A percentile compares a stretch with the other conserved stretches of the same genome.
These are phyloP conservation scores for Asclepias syriaca DNA, from an alignment of 257 asterid species.

Conservation along the genomic window DNA sequence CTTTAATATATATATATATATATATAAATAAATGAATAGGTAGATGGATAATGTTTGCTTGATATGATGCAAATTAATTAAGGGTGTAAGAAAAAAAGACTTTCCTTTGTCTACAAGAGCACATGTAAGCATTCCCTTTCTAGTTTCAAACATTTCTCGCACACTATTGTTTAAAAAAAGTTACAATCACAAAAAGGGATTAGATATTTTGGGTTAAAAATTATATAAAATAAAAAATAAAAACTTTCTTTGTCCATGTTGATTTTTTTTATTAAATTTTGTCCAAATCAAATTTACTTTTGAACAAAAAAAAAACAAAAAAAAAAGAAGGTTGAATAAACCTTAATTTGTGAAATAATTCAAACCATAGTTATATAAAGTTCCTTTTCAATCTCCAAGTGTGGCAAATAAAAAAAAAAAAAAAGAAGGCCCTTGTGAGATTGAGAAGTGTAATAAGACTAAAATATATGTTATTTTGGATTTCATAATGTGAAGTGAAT, in stretches of 20 bases:
- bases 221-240: neutral
- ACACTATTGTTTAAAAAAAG: neutral
- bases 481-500: neutral
- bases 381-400: neutral
- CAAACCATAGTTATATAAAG: neutral
- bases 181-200: neutral
- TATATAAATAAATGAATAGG: too few relatives aligned
- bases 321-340: neutral
- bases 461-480: too few relatives aligned
- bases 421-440: neutral
- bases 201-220: neutral
- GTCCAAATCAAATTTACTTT: neutral
- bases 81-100: neutral
- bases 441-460: neutral
- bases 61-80: neutral
- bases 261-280: neutral
- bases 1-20: too few relatives aligned
- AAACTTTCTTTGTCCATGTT: neutral
- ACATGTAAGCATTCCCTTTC: neutral
- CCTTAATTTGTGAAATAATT: slow-evolving; percentile 2
- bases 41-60: neutral
- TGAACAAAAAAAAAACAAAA: neutral
- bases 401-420: neutral
- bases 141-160: neutral
- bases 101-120: neutral